A percentile compares a stretch with the other conserved stretches of the same genome.
Evolutionary conservation across 2,329 filamentous ascomycete genomes (phyloP).

Genomic region (Stenocarpella maydis): DNA sequence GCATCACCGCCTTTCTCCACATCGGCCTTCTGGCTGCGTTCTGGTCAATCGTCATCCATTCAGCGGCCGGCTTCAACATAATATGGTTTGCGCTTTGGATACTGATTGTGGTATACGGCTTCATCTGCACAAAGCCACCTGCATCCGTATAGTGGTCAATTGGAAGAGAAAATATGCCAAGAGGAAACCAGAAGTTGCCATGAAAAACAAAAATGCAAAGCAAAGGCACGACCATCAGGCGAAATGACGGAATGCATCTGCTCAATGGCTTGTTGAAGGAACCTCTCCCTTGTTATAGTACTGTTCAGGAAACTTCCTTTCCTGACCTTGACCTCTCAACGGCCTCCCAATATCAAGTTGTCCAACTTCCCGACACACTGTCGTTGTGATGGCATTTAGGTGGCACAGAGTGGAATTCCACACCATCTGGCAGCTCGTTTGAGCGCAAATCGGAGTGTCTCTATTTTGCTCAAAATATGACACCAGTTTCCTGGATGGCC

Average conservation of each 20-base stretch:
- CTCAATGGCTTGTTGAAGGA: background rate
- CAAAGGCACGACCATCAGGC: too few species aligned
- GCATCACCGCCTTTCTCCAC: background rate
- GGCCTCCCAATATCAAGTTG: too few species aligned
- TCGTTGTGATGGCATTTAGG: background rate
- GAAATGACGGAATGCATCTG: background rate
- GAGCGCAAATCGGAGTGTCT: background rate
- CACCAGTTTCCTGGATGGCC: background rate
- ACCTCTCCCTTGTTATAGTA: background rate
- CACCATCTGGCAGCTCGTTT: background rate
- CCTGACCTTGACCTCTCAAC: too few species aligned
- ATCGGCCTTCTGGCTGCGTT: background rate
- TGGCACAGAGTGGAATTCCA: background rate
- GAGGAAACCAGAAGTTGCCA: too few species aligned
- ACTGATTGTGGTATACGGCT: slow-evolving; percentile 17
- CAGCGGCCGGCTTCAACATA: slow-evolving; percentile 13
- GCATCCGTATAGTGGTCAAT: background rate
- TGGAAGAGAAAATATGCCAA: background rate
- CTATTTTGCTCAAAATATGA: background rate
- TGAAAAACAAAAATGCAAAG: background rate
- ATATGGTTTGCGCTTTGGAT: slow-evolving; percentile 23
- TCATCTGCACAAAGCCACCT: slow-evolving; percentile 16
- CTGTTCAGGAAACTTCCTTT: too few species aligned
- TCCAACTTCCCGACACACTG: background rate
- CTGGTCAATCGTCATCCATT: background rate